Evolutionary conservation across 805 yeast species (phyloP), one percentile per base, ranked within the genome.

Genomic region (Starmera caribaea): DNA sequence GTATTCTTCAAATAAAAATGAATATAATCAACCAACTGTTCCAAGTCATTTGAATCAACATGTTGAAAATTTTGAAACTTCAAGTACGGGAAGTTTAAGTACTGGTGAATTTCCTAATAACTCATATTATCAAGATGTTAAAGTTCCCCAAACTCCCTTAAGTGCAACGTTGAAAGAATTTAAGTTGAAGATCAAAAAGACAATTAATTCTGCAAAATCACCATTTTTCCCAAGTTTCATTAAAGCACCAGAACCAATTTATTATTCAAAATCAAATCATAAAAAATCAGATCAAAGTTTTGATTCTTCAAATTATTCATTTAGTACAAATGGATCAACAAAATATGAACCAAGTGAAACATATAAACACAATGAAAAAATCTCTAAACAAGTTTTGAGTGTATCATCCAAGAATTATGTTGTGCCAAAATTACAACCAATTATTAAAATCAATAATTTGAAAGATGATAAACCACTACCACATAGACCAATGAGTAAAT

Each of bases 381-480:
- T 50, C 12, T 16, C 45, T 0, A 36, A 37, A 10, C 57, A 53
- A 16, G 45, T 43, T 3, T 30, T 50, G 2, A 39, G 30, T 16
- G 34, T 21, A 21, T 21, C 26, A 21, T 21, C 26, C 6, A 21
- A 21, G 8, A 21, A 21, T 21, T 21, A 21, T 6, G 12, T 29
- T 5, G 45, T 46, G 5, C 51, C 54, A 21, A 41, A 46, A 37
- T 27, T 52, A 9, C 44, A 49, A 17, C 43, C 46, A 8, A 42
- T 46, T 7, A 26, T 29, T 8, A 31, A 41, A 3, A 10, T 30
- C 9, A 42, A 34, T 16, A 38, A 41, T 34, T 35, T 37, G 29
- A 32, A 43, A 33, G 30, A 12, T 13, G 34, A 43, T n/a, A 51
- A 50, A 35, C 54, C 55, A 32, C 32, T 54, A n/a, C 57, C 58